These are phyloP conservation scores for Juglanconis oblonga DNA, from an alignment of 2,329 filamentous ascomycete genomes.

Conservation along the genomic window DNA sequence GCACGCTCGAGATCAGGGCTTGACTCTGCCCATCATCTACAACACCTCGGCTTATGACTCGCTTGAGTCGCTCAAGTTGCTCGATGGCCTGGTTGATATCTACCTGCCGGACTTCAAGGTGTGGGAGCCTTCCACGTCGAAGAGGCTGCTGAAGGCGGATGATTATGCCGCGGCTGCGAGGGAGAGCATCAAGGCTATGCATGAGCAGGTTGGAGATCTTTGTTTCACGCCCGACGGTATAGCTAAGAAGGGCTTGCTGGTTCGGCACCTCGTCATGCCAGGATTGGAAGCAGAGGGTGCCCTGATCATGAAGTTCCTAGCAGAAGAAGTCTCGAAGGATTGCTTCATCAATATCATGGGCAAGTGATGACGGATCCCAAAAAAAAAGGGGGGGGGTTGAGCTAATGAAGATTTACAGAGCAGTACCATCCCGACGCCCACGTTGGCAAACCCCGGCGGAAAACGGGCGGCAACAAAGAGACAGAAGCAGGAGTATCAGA, in stretches of 20 bases:
- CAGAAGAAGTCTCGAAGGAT: conserved; percentile 68
- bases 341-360: conserved; percentile 79
- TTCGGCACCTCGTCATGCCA: conserved; percentile 83
- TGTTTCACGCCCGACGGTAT: conserved; percentile 80
- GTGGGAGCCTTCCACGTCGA: conserved; percentile 65
- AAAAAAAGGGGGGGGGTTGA: no score
- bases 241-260: conserved; percentile 71
- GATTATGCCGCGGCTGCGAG: conserved; percentile 70
- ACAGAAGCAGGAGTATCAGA: conserved; percentile 26
- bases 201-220: conserved; percentile 76
- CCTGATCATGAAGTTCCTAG: conserved; percentile 74
- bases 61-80: conserved; percentile 64
- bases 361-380: not conserved
- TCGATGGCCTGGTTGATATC: conserved; percentile 80
- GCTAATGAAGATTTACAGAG: conserved; percentile 40
- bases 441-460: conserved; percentile 63
- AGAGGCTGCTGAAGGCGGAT: conserved; percentile 72
- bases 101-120: conserved; percentile 90
- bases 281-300: conserved; percentile 71
- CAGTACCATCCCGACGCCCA: conserved; percentile 80
- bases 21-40: conserved; percentile 75
- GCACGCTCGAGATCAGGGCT: conserved; percentile 65
- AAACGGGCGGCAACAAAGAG: conserved; percentile 31
- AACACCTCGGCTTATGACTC: conserved; percentile 84
- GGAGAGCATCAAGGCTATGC: conserved; percentile 78